phyloP scores from a whole-genome alignment of 371 early-diverging fungal genomes.

The Lichtheimia ramosa region DNA sequence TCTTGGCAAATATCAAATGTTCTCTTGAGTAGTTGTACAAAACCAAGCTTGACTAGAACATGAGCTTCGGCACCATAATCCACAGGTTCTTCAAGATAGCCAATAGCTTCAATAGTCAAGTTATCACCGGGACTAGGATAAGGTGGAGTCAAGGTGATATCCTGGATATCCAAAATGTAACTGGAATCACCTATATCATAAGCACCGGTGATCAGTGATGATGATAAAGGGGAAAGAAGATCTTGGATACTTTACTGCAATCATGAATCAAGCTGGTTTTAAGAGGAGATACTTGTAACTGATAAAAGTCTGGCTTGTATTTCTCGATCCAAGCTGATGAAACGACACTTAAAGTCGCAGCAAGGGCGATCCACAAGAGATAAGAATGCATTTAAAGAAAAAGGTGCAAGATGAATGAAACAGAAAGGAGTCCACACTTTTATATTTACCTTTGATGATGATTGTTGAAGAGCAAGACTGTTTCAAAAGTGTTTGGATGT shows the following conservation, averaged over 20 bases:
- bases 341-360: too few relatives aligned
- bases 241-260: conserved; percentile 8
- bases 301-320: not conserved
- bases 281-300: conserved; percentile 1
- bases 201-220: not conserved
- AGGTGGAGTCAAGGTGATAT: conserved; percentile 18
- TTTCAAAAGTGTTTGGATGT: too few relatives aligned
- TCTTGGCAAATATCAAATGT: conserved; percentile 57
- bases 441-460: too few relatives aligned
- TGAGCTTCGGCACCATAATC: conserved; percentile 48
- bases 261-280: conserved; percentile 7
- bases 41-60: conserved; percentile 50
- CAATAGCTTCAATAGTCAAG: conserved; percentile 55
- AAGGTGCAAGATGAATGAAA: too few relatives aligned
- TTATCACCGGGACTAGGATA: conserved; percentile 58
- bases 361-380: too few relatives aligned
- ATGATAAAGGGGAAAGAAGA: not conserved
- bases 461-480: too few relatives aligned
- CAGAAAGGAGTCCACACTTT: too few relatives aligned
- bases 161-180: conserved; percentile 15
- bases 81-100: conserved; percentile 37
- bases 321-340: too few relatives aligned
- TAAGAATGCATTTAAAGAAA: too few relatives aligned
- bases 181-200: conserved; percentile 8
- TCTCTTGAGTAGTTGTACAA: conserved; percentile 32